Evolutionary conservation across 176 grass and related monocot genomes (phyloP).

Genomic region (Paspalum notatum): DNA sequence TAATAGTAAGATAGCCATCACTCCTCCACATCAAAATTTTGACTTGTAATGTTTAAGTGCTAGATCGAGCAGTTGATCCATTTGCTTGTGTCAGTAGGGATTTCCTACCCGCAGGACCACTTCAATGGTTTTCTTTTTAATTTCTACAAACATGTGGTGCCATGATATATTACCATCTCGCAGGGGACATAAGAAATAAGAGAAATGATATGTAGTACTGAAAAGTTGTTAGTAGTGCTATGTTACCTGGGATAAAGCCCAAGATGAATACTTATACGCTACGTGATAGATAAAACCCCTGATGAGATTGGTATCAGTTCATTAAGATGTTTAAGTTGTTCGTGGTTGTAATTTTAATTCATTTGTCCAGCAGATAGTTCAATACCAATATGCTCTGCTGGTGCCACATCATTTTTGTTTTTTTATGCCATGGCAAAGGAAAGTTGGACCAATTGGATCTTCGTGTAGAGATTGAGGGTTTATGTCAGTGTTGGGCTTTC

Average conservation of each 20-base stretch:
- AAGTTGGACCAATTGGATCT: background rate
- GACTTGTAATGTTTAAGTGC: background rate
- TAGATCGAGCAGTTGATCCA: background rate
- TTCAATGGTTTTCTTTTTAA: background rate
- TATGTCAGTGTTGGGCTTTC: background rate
- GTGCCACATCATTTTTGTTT: conserved; percentile 13
- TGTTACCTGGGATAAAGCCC: background rate
- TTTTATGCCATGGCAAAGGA: conserved; percentile 27
- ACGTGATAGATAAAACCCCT: background rate
- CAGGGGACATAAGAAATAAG: conserved; percentile 7
- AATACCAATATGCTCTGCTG: background rate
- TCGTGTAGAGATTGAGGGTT: background rate
- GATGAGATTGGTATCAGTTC: background rate
- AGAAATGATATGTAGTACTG: background rate
- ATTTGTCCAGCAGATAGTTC: background rate
- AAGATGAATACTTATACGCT: background rate
- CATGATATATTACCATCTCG: background rate
- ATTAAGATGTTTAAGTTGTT: too few relatives aligned
- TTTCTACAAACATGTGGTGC: background rate
- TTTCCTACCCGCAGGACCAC: background rate
- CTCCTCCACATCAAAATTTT: background rate
- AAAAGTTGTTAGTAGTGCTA: background rate
- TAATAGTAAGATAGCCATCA: background rate
- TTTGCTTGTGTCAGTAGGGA: background rate
- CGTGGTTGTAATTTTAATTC: background rate